Base-by-base conservation (phyloP, 176 grass and related monocot species). In the Oryza meridionalis region DNA sequence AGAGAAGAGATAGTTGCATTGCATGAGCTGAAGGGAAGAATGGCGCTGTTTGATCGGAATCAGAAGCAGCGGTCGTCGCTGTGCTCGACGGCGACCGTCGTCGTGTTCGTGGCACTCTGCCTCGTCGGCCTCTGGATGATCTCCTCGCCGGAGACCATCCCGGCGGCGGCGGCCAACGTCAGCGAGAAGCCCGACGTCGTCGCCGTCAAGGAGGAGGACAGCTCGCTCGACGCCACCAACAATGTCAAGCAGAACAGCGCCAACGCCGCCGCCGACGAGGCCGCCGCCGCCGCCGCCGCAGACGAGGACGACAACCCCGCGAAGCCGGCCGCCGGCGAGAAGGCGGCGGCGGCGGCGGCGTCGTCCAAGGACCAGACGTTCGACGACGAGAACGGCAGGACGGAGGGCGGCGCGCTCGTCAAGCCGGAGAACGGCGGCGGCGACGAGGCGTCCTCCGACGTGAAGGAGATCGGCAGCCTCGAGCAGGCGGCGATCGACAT, bases 111-210 rank as follows among this genome's bases (percentile, higher is more conserved):
- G 11, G 80, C 78, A 73, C 90, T 99, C 65, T 93, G 90, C 86
- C 84, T 99, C 80, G 7, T 99, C 5, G 96, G 96, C 61, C 63
- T 96, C 37, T 99, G 93, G 92, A 89, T 97, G 74, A 62, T 94
- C 8, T 78, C 92, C 24, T 88, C 84, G 8, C 87, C 92, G 3
- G 83, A 85, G 32, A 64, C 67, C 68, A 53, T 90, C 24, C 94
- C 90, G 42, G n/a, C 11, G 67, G n/a, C 11, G 67, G 55, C 85
- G 40, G 65, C 85, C 82, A 68, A 74, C 37, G 47, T 77, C 84
- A 49, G 35, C 84, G 43, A 50, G 49, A 77, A 76, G 38, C 8
- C 38, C 38, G 38, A 40, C 38, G 38, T 40, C 77, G 72, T 55
- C 5, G 72, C 65, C 2, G 25, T 66, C 35, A 86, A 97, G 70